Evolutionary conservation across 345 rosid species (phyloP).

Genomic region (Eucalyptus virginea): DNA sequence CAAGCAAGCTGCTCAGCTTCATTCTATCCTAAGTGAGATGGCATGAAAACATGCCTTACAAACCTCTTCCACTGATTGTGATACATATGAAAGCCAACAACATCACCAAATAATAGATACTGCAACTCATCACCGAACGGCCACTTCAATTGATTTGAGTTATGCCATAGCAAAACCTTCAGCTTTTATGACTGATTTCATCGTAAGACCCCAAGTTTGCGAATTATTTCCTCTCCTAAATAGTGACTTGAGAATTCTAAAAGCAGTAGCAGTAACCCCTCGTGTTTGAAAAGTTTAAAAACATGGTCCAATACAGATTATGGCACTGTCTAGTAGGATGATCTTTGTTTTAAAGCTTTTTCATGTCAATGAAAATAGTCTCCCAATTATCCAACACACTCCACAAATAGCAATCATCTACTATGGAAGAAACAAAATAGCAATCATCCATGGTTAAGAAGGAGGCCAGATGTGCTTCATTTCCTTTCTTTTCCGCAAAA

Average conservation of each 20-base stretch:
- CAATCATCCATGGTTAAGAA: background rate
- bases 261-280: background rate
- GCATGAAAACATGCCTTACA: background rate
- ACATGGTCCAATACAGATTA: background rate
- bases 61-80: background rate
- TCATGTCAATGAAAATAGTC: background rate
- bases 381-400: background rate
- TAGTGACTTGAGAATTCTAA: background rate
- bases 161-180: background rate
- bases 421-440: background rate
- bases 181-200: background rate
- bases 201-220: background rate
- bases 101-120: background rate
- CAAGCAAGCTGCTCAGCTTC: background rate
- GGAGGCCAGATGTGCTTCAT: background rate
- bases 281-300: background rate
- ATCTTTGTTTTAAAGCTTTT: background rate
- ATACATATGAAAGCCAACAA: background rate
- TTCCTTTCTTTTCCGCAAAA: background rate
- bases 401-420: background rate
- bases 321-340: background rate
- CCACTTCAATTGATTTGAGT: background rate
- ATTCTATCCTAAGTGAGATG: background rate
- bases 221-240: background rate
- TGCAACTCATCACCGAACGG: background rate